Evolutionary conservation across 2,329 filamentous ascomycete genomes (phyloP).

Genomic region (Keithomyces neogunnii): DNA sequence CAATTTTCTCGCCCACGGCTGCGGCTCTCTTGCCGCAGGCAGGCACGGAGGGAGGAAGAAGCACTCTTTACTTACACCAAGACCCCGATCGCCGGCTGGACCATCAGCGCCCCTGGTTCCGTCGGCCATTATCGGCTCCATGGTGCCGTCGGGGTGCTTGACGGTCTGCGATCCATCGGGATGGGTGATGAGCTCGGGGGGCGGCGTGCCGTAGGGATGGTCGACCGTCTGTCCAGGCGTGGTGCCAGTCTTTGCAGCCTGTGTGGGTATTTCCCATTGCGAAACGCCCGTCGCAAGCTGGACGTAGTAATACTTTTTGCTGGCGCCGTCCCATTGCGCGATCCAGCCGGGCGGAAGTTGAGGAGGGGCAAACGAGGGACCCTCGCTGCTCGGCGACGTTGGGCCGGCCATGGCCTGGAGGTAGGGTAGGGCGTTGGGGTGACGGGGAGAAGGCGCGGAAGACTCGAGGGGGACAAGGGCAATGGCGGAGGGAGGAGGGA

Average conservation of each 20-base stretch:
- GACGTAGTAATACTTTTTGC: constrained; percentile 62
- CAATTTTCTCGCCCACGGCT: no score
- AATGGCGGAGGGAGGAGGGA: background rate
- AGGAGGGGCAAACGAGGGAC: constrained; percentile 52
- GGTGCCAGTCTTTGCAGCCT: constrained; percentile 52
- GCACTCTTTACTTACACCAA: constrained; percentile 47
- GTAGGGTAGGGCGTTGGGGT: constrained; percentile 7
- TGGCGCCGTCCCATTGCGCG: constrained; percentile 58
- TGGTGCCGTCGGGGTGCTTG: constrained; percentile 49
- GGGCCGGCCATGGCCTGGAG: constrained; percentile 42
- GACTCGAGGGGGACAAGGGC: background rate
- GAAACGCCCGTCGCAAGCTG: constrained; percentile 64
- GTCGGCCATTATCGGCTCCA: constrained; percentile 50
- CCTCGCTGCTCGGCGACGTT: constrained; percentile 48
- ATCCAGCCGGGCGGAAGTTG: constrained; percentile 58
- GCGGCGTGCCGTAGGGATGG: constrained; percentile 55
- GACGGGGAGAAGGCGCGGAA: background rate
- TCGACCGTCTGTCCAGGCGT: constrained; percentile 47
- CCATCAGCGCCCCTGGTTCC: constrained; percentile 43
- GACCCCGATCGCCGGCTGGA: constrained; percentile 48
- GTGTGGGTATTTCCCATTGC: constrained; percentile 66
- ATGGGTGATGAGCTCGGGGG: constrained; percentile 51
- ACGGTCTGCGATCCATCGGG: constrained; percentile 55
- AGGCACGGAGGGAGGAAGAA: background rate
- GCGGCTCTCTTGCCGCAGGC: no score